Conservation (phyloP, 1,284 basidiomycete species). For the Ustilago nuda region DNA sequence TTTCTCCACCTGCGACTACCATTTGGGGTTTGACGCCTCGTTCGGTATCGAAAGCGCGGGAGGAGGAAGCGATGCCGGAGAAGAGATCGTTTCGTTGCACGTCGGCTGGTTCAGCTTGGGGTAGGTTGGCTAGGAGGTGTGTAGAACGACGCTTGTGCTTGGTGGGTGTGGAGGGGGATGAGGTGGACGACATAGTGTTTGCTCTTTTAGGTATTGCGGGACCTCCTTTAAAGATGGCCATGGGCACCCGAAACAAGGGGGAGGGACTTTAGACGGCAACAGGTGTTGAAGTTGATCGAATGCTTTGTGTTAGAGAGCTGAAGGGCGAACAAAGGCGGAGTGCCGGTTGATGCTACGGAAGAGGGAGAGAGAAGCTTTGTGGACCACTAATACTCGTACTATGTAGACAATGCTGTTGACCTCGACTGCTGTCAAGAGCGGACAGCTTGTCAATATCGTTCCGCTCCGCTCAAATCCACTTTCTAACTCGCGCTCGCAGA, state of each 20-base stretch:
- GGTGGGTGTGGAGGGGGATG: not conserved
- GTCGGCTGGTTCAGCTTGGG: constrained; percentile 5
- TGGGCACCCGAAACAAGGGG: not conserved
- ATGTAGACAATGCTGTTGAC: constrained; percentile 4
- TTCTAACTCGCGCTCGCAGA: not conserved
- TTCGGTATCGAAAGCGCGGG: not conserved
- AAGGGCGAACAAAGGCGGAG: not conserved
- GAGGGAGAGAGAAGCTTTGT: not conserved
- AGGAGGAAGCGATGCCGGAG: not conserved
- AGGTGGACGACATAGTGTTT: not conserved
- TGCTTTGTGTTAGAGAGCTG: not conserved
- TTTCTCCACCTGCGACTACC: not conserved
- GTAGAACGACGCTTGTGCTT: constrained; percentile 22
- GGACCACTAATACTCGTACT: not conserved
- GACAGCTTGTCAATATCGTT: not conserved
- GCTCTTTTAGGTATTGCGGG: constrained; percentile 30
- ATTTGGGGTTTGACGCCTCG: not conserved
- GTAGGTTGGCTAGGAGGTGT: constrained; percentile 18
- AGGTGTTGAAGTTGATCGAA: not conserved
- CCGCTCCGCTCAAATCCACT: not conserved
- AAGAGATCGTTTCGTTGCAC: constrained; percentile 5
- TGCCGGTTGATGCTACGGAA: not conserved
- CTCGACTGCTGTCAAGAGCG: not conserved
- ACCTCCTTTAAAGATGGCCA: constrained; percentile 32
- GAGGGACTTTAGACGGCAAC: not conserved